Evolutionary conservation across 371 early-diverging fungal species (phyloP).

Genomic region (Syncephalis plumigaleata): DNA sequence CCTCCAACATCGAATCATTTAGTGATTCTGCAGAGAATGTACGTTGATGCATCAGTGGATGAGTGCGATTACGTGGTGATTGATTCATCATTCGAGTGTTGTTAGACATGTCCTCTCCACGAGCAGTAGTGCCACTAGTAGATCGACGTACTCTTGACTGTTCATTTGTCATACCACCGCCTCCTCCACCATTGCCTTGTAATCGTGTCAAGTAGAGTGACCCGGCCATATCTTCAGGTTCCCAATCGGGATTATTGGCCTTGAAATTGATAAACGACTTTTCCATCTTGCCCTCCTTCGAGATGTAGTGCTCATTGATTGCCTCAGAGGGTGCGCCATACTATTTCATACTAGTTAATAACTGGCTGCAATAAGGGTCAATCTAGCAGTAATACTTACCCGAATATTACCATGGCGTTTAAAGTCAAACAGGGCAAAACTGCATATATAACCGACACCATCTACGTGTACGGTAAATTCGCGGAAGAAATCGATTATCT

Average conservation of each 20-base stretch:
- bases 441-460: conserved; percentile 85
- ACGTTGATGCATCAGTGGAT: too few relatives aligned
- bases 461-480: conserved; percentile 86
- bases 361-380: too few relatives aligned
- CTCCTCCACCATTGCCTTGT: too few relatives aligned
- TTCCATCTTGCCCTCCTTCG: conserved; percentile 93
- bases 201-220: conserved; percentile 45
- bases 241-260: conserved; percentile 75
- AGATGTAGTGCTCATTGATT: conserved; percentile 36
- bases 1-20: too few relatives aligned
- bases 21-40: too few relatives aligned
- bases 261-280: conserved; percentile 89
- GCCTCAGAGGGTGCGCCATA: conserved; percentile 57
- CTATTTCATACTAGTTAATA: too few relatives aligned
- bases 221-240: conserved; percentile 44
- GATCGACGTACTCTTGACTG: too few relatives aligned
- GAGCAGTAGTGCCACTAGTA: too few relatives aligned
- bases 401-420: conserved; percentile 63
- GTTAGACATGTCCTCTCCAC: too few relatives aligned
- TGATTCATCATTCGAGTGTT: too few relatives aligned
- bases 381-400: conserved; percentile 12
- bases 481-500: conserved; percentile 77
- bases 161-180: too few relatives aligned
- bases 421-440: conserved; percentile 87
- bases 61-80: too few relatives aligned